These are phyloP conservation scores for Physcia stellaris DNA, from an alignment of 495 filamentous ascomycete species.

Conservation along the genomic window DNA sequence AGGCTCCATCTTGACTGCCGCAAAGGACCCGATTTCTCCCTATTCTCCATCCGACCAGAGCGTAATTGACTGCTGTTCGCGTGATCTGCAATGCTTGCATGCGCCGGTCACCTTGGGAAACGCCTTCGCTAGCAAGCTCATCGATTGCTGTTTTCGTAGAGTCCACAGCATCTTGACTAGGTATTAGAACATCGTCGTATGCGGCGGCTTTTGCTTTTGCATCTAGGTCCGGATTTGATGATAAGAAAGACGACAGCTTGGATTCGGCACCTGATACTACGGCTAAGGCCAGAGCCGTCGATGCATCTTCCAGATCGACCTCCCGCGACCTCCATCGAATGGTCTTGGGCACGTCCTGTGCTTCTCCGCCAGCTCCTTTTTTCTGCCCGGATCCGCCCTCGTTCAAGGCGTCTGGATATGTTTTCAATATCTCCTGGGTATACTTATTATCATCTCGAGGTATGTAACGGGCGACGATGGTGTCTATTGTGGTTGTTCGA, in stretches of 20 bases:
- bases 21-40: conserved; percentile 83
- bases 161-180: conserved; percentile 90
- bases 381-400: conserved; percentile 47
- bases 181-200: conserved; percentile 80
- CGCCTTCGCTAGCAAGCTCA: conserved; percentile 67
- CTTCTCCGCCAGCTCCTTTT: conserved; percentile 31
- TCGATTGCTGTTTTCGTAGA: conserved; percentile 87
- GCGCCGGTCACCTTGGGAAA: conserved; percentile 68
- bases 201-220: conserved; percentile 54
- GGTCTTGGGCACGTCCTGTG: conserved; percentile 52
- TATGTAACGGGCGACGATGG: conserved; percentile 65
- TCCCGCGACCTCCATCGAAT: conserved; percentile 83
- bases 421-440: conserved; percentile 49
- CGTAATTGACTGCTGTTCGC: conserved; percentile 82
- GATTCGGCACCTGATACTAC: conserved; percentile 40
- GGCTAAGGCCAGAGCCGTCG: conserved; percentile 64
- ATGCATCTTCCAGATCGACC: conserved; percentile 79
- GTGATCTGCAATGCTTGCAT: conserved; percentile 93
- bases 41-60: conserved; percentile 84
- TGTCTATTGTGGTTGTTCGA: conserved; percentile 63
- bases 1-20: conserved; percentile 60
- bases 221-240: conserved; percentile 23
- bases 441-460: conserved; percentile 46
- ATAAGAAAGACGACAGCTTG: conserved; percentile 35
- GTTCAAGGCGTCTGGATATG: conserved; percentile 57